Evolutionary conservation across 179 eudicot genomes (phyloP), one percentile per base, ranked within the genome.

Genomic region (Silene coronaria): DNA sequence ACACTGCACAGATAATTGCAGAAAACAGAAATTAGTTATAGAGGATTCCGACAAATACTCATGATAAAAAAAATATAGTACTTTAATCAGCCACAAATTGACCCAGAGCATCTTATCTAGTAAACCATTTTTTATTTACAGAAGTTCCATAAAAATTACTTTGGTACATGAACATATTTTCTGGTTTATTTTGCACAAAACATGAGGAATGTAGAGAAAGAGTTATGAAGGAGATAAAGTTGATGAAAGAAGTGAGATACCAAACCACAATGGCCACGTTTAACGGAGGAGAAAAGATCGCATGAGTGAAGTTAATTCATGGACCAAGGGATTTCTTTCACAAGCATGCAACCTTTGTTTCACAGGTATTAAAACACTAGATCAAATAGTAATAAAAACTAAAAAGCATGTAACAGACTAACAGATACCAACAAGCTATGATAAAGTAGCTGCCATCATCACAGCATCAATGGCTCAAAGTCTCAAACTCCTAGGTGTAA

Each of bases 1-100:
- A 93, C 99, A 82, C 98, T 96, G 82, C 42, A 76, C 23, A 73
- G 51, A 77, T 58, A 58, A 70, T 59, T 30, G 26, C 17, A 24
- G 6, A 58, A 76, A 80, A 1, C 13, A 80, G 2, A 58, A 71
- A 67, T 42, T 42, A 42, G 3, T 42, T 42, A 10, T 6, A 74
- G 38, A 61, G 17, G 62, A 71, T 28, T 32, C 27, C 8, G 27
- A 63, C 19, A 46, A 48, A 27, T 6, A 22, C 6, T 38, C 38
- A 21, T 11, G 7, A 74, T 17, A 3, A 73, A 10, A 38, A 42
- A 42, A 42, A 42, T 6, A 36, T 36, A 36, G 42, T 36, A 36
- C 10, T 4, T 36, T 0, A 38, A 38, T 1, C 11, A 38, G 45
- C 5, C 28, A 34, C 19, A 63, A 23, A 45, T 45, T 10, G 4